phyloP scores from a whole-genome alignment of 495 filamentous ascomycete genomes.

The Filosporella fistucella region DNA sequence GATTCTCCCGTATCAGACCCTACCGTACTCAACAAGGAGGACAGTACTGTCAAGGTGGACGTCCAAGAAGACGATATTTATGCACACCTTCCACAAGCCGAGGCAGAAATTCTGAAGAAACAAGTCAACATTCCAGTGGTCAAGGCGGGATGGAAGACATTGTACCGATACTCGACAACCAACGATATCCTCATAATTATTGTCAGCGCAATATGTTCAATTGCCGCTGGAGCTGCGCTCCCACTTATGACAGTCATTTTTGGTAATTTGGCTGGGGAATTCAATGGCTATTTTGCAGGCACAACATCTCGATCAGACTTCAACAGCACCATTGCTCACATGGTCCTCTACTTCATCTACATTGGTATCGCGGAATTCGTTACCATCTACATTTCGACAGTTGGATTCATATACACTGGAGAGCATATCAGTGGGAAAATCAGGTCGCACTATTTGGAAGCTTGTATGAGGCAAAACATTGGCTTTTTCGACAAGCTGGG shows the following conservation, averaged over 20 bases:
- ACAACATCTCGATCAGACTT: constrained; percentile 48
- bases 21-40: constrained; percentile 36
- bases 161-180: constrained; percentile 77
- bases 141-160: constrained; percentile 57
- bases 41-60: constrained; percentile 41
- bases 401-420: constrained; percentile 90
- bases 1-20: not conserved
- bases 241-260: constrained; percentile 89
- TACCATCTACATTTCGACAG: constrained; percentile 73
- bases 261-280: constrained; percentile 67
- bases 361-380: constrained; percentile 83
- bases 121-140: constrained; percentile 68
- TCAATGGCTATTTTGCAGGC: constrained; percentile 57
- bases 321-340: constrained; percentile 50
- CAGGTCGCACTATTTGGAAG: constrained; percentile 74
- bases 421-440: constrained; percentile 86
- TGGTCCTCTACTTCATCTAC: constrained; percentile 87
- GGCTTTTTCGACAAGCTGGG: constrained; percentile 90
- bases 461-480: constrained; percentile 86
- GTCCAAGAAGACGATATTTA: constrained; percentile 44
- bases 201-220: constrained; percentile 61
- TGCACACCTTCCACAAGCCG: constrained; percentile 54
- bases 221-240: constrained; percentile 74
- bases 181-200: constrained; percentile 71
- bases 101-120: constrained; percentile 60